A percentile compares a stretch with the other conserved stretches of the same genome.
Evolutionary conservation across 1,284 basidiomycete genomes (phyloP).

Genomic region (Ustilago cynodontis): DNA sequence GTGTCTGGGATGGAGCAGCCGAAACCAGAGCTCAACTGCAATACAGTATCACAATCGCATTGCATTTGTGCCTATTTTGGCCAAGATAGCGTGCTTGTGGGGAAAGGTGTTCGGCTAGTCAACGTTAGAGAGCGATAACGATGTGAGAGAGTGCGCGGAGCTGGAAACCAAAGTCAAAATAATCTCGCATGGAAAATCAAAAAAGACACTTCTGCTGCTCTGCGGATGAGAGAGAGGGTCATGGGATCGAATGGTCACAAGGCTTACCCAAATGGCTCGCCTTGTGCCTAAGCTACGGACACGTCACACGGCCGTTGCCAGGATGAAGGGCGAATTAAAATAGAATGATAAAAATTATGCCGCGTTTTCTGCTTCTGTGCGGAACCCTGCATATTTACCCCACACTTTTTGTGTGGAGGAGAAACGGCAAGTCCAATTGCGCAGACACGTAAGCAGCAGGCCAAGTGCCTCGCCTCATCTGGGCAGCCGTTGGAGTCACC

Average conservation of each 20-base stretch:
- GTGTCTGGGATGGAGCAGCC: neutral
- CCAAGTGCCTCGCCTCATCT: slow-evolving; percentile 24
- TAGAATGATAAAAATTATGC: slow-evolving; percentile 5
- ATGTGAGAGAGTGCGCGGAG: neutral
- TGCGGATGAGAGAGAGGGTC: slow-evolving; percentile 5
- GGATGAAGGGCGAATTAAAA: neutral
- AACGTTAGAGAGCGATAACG: neutral
- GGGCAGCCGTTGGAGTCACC: neutral
- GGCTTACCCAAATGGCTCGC: neutral
- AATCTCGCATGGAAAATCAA: slow-evolving; percentile 26
- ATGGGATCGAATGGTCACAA: slow-evolving; percentile 29
- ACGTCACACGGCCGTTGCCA: slow-evolving; percentile 17
- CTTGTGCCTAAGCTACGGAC: slow-evolving; percentile 1
- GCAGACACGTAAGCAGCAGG: slow-evolving; percentile 8
- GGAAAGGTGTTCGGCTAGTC: slow-evolving; percentile 3
- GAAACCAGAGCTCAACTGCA: neutral
- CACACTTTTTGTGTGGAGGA: slow-evolving; percentile 33
- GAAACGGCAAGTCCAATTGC: neutral
- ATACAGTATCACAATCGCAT: neutral
- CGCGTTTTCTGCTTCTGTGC: slow-evolving; percentile 6
- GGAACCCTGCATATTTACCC: slow-evolving; percentile 46
- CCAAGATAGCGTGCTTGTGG: neutral
- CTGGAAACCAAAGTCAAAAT: neutral
- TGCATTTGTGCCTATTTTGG: neutral
- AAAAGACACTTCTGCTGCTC: neutral